Conservation (phyloP, 2,329 filamentous ascomycete species). For the Aspergillus sp. region DNA sequence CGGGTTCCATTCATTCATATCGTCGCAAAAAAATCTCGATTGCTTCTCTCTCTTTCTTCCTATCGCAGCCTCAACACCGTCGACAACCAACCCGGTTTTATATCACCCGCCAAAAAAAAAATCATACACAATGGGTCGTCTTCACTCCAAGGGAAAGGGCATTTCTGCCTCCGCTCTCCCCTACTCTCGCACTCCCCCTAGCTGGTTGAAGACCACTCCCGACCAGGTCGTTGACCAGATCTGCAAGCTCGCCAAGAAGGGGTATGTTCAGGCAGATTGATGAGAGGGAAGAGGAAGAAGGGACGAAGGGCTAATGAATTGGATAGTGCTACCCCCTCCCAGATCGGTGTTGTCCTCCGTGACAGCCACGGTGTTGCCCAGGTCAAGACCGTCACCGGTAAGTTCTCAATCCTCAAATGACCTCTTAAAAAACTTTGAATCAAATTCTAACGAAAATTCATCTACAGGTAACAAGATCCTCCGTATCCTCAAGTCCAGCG, state of each 20-base stretch:
- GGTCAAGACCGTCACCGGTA: conserved; percentile 96
- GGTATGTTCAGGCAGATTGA: not conserved
- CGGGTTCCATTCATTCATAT: not conserved
- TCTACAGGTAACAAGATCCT: conserved; percentile 94
- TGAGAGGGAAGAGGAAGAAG: too few species aligned
- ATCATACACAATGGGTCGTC: conserved; percentile 60
- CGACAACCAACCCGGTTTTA: conserved; percentile 28
- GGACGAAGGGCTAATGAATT: not conserved
- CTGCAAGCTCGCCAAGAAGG: conserved; percentile 98
- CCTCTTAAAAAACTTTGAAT: not conserved
- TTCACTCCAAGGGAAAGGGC: conserved; percentile 99
- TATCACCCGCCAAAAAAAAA: conserved; percentile 21
- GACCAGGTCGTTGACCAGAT: conserved; percentile 99
- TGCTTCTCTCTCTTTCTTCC: not conserved
- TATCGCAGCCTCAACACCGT: conserved; percentile 18
- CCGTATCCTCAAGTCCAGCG: conserved; percentile 94
- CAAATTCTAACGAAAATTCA: conserved; percentile 35
- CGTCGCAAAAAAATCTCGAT: not conserved
- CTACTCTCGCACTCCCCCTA: conserved; percentile 88
- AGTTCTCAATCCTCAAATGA: conserved; percentile 32
- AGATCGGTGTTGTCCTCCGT: conserved; percentile 98
- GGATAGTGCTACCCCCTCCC: conserved; percentile 80
- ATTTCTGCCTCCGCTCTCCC: conserved; percentile 94
- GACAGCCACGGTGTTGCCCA: conserved; percentile 98
- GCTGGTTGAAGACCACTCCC: conserved; percentile 98